Conservation (phyloP, 2,329 filamentous ascomycete species). For the Ambrosiella xylebori region DNA sequence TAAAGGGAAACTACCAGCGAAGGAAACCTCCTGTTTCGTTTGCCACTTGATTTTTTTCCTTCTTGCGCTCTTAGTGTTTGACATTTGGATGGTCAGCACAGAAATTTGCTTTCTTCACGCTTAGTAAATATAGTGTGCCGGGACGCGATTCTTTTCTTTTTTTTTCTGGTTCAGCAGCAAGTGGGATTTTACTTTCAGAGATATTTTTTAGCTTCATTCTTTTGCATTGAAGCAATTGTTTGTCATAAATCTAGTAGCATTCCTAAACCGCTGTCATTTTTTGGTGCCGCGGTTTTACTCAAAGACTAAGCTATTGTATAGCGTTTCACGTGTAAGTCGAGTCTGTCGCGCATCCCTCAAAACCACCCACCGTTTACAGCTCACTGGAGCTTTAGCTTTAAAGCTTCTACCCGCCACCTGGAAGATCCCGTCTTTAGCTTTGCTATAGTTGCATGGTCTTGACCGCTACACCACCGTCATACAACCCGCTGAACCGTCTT, state of each 20-base stretch:
- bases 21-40: not conserved
- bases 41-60: not conserved
- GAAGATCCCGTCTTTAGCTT: no score
- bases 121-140: no score
- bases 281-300: not conserved
- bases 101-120: no score
- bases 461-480: no score
- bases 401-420: no score
- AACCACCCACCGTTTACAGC: not conserved
- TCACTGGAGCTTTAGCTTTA: not conserved
- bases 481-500: not conserved
- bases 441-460: no score
- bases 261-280: not conserved
- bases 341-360: not conserved
- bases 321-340: constrained; percentile 1
- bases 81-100: not conserved
- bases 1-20: not conserved
- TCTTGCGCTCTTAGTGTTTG: not conserved
- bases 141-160: not conserved
- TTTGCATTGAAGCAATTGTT: not conserved
- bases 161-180: not conserved
- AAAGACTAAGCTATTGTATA: not conserved
- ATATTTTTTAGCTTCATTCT: not conserved
- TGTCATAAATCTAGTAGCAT: not conserved
- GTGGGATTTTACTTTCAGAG: not conserved